phyloP scores from a whole-genome alignment of 2,329 filamentous ascomycete genomes.

The Dactylella cylindrospora region DNA sequence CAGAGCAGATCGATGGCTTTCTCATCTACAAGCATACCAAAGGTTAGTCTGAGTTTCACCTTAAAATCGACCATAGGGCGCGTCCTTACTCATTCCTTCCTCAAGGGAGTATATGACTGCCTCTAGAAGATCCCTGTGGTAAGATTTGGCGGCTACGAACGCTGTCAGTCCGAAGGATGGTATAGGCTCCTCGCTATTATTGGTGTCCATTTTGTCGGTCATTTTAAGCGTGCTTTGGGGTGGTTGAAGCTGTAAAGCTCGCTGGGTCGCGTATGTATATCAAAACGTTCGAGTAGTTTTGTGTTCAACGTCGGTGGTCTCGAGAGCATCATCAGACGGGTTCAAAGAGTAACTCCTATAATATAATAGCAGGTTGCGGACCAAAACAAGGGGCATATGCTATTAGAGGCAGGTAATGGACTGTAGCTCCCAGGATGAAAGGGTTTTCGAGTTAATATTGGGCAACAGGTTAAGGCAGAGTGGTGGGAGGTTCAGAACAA shows the following conservation, averaged over 20 bases:
- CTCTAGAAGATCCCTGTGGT: slow-evolving; percentile 11
- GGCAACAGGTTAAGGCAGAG: too few relatives aligned
- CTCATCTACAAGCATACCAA: slow-evolving; percentile 11
- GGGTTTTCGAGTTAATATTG: too few relatives aligned
- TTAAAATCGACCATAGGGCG: not conserved
- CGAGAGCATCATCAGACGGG: slow-evolving; percentile 3
- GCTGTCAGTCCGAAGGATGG: slow-evolving; percentile 16
- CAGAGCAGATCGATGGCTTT: slow-evolving; percentile 27
- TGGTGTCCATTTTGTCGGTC: slow-evolving; percentile 11
- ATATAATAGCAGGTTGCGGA: too few relatives aligned
- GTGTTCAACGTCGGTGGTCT: not conserved
- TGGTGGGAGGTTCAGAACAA: slow-evolving; percentile 4
- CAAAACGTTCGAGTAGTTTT: not conserved
- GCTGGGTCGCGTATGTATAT: not conserved
- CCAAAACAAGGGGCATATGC: too few relatives aligned
- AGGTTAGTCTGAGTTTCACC: not conserved
- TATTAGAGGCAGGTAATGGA: too few relatives aligned
- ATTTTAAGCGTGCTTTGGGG: not conserved
- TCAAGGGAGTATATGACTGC: slow-evolving; percentile 11
- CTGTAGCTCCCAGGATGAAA: too few relatives aligned
- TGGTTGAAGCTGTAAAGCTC: not conserved
- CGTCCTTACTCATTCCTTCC: slow-evolving; percentile 25
- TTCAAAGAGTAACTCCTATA: too few relatives aligned
- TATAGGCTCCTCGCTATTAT: not conserved
- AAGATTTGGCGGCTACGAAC: slow-evolving; percentile 3